Percentiles rank a stretch among this genome's conserved stretches.
Conservation (phyloP, 1,284 basidiomycete genomes). For the Heterobasidion irregulare region DNA sequence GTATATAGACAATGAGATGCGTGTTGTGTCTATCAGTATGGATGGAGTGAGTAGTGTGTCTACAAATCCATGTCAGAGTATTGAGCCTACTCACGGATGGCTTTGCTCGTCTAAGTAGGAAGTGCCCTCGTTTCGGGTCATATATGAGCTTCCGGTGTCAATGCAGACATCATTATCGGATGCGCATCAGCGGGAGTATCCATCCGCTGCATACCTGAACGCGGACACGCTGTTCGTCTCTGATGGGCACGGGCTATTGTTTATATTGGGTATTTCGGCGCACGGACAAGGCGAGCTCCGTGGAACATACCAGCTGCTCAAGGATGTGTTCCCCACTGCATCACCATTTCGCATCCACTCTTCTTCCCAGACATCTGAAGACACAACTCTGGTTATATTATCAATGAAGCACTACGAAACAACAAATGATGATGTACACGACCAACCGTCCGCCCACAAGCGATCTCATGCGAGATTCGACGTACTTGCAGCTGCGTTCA, state of each 20-base stretch:
- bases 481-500: constrained; percentile 48
- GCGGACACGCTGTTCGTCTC: constrained; percentile 48
- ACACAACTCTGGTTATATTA: constrained; percentile 36
- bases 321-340: constrained; percentile 16
- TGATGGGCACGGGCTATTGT: constrained; percentile 68
- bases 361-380: constrained; percentile 28
- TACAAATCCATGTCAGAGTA: constrained; percentile 4
- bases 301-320: constrained; percentile 43
- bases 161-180: constrained; percentile 30
- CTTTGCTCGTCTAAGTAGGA: constrained; percentile 31
- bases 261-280: constrained; percentile 39
- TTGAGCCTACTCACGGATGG: neutral
- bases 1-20: constrained; percentile 67
- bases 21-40: constrained; percentile 46
- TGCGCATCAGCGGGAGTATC: constrained; percentile 59
- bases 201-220: constrained; percentile 57
- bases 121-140: constrained; percentile 44
- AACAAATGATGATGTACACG: constrained; percentile 1
- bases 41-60: constrained; percentile 44
- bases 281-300: constrained; percentile 34
- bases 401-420: constrained; percentile 44
- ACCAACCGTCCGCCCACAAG: constrained; percentile 7
- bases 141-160: constrained; percentile 54
- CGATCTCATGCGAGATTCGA: constrained; percentile 40
- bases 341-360: constrained; percentile 57